Evolutionary conservation across 257 asterid genomes (phyloP).

Genomic region (Cruciata laevipes): DNA sequence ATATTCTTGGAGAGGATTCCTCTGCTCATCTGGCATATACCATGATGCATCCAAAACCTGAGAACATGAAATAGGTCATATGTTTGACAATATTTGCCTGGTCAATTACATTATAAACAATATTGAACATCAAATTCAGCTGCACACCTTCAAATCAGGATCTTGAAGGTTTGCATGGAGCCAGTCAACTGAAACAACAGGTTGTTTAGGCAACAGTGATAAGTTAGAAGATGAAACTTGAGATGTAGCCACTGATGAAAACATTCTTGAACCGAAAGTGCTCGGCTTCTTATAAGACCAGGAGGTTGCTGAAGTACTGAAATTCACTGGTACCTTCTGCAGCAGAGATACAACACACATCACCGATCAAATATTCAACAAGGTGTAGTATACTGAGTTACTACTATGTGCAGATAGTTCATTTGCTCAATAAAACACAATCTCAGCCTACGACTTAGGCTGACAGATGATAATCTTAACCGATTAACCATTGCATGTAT

Average conservation of each 20-base stretch:
- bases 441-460: not conserved
- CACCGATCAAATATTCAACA: not conserved
- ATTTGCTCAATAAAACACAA: not conserved
- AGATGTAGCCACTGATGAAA: conserved; percentile 52
- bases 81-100: not conserved
- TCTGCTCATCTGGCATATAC: conserved; percentile 99
- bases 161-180: conserved; percentile 75
- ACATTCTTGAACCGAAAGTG: conserved; percentile 35
- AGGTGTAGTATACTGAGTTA: not conserved
- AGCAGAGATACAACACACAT: conserved; percentile 2
- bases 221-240: conserved; percentile 49
- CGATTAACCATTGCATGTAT: not conserved
- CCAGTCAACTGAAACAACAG: conserved; percentile 97
- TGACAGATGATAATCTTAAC: not conserved
- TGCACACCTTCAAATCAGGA: conserved; percentile 71
- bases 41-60: conserved; percentile 98
- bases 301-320: conserved; percentile 28
- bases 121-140: not conserved
- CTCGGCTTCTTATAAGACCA: conserved; percentile 28
- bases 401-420: not conserved
- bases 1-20: conserved; percentile 96
- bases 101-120: not conserved
- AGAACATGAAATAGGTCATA: conserved; percentile 11
- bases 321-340: conserved; percentile 41
- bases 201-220: conserved; percentile 44